These are phyloP conservation scores for Chaetomium cochliodes DNA, from an alignment of 495 filamentous ascomycete species.

Conservation along the genomic window DNA sequence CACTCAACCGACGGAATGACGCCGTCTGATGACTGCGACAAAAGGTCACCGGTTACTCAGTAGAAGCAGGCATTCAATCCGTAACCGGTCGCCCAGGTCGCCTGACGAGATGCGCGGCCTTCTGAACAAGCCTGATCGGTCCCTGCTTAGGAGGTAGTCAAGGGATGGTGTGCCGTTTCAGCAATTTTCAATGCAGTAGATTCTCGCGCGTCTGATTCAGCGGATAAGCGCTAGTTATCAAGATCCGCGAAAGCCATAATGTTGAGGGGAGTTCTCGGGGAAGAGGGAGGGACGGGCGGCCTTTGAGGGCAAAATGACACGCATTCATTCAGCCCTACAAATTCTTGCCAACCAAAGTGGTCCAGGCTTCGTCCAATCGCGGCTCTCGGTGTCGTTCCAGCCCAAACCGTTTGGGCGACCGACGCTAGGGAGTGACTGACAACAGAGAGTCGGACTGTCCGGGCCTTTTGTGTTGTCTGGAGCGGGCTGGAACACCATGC, in stretches of 20 bases:
- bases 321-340: constrained; percentile 10
- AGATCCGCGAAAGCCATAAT: neutral
- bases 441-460: neutral
- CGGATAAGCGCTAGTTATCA: neutral
- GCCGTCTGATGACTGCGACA: neutral
- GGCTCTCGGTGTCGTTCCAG: neutral
- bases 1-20: constrained; percentile 3
- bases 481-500: neutral
- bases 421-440: neutral
- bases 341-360: neutral
- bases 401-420: constrained; percentile 17
- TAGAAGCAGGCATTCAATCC: neutral
- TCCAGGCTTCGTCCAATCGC: neutral
- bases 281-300: neutral
- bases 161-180: neutral
- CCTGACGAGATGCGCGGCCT: neutral
- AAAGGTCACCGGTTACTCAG: neutral
- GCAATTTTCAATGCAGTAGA: neutral
- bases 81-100: neutral
- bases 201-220: neutral
- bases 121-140: neutral
- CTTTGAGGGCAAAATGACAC: neutral
- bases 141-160: neutral
- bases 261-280: no score
- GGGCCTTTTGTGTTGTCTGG: no score